Percentiles rank a stretch among this genome's conserved stretches.
Conservation (phyloP, 2,329 filamentous ascomycete species). For the Cephalotrichum gorgonifer region DNA sequence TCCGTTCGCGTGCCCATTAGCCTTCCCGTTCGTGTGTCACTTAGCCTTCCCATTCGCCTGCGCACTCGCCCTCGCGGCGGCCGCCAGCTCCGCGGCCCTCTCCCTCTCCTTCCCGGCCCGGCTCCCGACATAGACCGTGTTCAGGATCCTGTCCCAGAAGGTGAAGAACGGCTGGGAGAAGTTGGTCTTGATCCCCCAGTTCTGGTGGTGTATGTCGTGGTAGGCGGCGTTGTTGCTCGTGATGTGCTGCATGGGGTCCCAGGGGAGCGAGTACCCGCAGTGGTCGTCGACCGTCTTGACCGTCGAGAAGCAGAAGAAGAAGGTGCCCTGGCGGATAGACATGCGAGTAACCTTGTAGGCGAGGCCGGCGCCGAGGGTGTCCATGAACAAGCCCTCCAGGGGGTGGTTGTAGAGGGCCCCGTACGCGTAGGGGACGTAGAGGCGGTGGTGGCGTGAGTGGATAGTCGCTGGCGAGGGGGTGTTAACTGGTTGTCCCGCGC, state of each 20-base stretch:
- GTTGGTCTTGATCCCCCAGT: constrained; percentile 97
- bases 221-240: constrained; percentile 94
- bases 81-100: background rate
- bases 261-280: constrained; percentile 91
- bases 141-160: constrained; percentile 79
- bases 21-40: constrained; percentile 11
- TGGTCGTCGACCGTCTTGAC: constrained; percentile 98
- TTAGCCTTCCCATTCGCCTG: constrained; percentile 21
- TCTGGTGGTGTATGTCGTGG: constrained; percentile 97
- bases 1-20: constrained; percentile 9
- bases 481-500: constrained; percentile 51
- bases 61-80: constrained; percentile 12
- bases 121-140: constrained; percentile 72
- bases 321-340: constrained; percentile 77
- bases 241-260: constrained; percentile 84
- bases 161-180: constrained; percentile 90
- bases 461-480: constrained; percentile 54
- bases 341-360: constrained; percentile 74
- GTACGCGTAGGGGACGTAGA: constrained; percentile 96
- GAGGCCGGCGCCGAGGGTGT: constrained; percentile 78
- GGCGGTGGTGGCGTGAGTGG: constrained; percentile 89
- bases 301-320: constrained; percentile 80
- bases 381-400: constrained; percentile 84
- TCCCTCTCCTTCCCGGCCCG: constrained; percentile 23
- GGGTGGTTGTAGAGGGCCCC: constrained; percentile 96